Conservation (phyloP, 108 stramenopile species). For the Parmales sp. region DNA sequence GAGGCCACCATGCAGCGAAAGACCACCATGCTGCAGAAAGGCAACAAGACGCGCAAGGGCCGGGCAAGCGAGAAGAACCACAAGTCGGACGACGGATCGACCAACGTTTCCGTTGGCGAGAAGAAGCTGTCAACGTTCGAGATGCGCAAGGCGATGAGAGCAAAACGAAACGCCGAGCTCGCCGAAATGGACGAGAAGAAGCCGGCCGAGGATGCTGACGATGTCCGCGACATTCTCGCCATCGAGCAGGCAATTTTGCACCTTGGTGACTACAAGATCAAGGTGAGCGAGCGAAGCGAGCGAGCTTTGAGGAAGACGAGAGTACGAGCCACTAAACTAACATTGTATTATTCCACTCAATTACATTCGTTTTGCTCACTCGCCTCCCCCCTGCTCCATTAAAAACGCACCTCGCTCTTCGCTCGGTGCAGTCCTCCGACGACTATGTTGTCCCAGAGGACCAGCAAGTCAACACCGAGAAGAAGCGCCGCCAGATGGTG, state of each 20-base stretch:
- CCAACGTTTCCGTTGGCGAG: too few species aligned
- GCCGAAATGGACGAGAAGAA: constrained; percentile 13
- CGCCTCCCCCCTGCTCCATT: too few species aligned
- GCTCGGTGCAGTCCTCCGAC: too few species aligned
- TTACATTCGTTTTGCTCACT: too few species aligned
- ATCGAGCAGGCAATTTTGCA: constrained; percentile 21
- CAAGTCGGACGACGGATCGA: background rate
- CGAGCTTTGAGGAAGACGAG: too few species aligned
- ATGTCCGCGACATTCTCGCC: constrained; percentile 31
- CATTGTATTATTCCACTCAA: too few species aligned
- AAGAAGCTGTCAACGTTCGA: constrained; percentile 32
- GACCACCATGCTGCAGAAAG: too few species aligned
- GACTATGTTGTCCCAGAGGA: constrained; percentile 44
- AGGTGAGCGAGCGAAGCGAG: too few species aligned
- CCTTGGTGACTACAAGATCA: constrained; percentile 50
- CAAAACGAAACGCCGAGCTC: constrained; percentile 16
- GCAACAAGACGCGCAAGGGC: background rate
- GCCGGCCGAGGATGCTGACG: constrained; percentile 40
- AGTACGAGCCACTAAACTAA: too few species aligned
- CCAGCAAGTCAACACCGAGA: constrained; percentile 38
- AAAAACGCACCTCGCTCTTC: too few species aligned
- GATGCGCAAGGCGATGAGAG: constrained; percentile 29
- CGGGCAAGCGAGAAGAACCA: background rate
- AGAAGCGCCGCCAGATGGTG: constrained; percentile 38
- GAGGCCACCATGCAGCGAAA: background rate